phyloP scores from a whole-genome alignment of 768 basidiomycete species.

The Nevesoporus exiguus region DNA sequence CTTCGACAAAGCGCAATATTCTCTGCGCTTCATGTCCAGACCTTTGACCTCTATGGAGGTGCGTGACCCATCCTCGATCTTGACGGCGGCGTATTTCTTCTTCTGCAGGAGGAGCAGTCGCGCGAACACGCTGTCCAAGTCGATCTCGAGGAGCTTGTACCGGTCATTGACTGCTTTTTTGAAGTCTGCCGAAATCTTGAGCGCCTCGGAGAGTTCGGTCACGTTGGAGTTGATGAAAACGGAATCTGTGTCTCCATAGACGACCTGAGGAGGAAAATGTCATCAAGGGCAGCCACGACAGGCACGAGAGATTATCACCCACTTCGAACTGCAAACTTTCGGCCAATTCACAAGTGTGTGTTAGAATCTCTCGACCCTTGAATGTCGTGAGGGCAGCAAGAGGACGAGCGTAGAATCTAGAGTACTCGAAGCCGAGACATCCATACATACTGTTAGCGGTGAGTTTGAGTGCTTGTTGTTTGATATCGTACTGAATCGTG shows the following conservation, averaged over 20 bases:
- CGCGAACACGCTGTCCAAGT: constrained; percentile 92
- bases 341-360: constrained; percentile 87
- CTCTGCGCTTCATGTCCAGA: constrained; percentile 97
- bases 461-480: constrained; percentile 93
- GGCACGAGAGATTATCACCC: constrained; percentile 25
- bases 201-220: constrained; percentile 80
- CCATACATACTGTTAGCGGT: constrained; percentile 99
- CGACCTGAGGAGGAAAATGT: constrained; percentile 56
- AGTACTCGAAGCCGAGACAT: constrained; percentile 96
- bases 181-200: constrained; percentile 88
- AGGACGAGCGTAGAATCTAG: constrained; percentile 93
- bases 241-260: constrained; percentile 98
- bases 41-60: constrained; percentile 91
- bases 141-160: constrained; percentile 94
- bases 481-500: constrained; percentile 80
- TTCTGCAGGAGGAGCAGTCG: constrained; percentile 91
- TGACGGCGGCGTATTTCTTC: constrained; percentile 98
- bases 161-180: constrained; percentile 96
- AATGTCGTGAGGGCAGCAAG: constrained; percentile 97
- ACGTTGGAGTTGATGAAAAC: constrained; percentile 98
- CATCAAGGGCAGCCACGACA: neutral
- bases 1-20: constrained; percentile 91
- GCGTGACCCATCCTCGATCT: constrained; percentile 79
- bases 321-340: constrained; percentile 89
- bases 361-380: constrained; percentile 97